phyloP scores from a whole-genome alignment of 345 rosid species.

The Rhizophora apiculata region DNA sequence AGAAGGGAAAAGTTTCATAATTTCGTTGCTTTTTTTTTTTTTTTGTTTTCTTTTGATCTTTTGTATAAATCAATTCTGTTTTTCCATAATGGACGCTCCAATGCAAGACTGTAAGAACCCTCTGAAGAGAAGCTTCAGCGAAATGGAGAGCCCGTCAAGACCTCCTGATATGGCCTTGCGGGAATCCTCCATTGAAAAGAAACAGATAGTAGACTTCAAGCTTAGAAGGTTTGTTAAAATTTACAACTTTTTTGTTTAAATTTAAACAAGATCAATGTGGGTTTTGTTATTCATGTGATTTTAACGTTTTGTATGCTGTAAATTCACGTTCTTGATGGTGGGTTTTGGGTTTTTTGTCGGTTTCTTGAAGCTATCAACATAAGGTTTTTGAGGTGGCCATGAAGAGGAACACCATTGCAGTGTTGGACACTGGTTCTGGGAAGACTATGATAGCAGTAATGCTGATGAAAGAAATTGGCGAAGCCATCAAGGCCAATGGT shows the following conservation, averaged over 20 bases:
- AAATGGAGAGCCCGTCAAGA: constrained; percentile 28
- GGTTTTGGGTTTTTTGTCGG: constrained; percentile 1
- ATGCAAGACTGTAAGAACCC: constrained; percentile 23
- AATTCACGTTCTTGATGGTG: background rate
- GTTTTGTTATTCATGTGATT: constrained; percentile 9
- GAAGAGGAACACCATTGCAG: constrained; percentile 70
- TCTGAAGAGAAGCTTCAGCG: constrained; percentile 46
- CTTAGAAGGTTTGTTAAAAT: constrained; percentile 43
- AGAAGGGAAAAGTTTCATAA: background rate
- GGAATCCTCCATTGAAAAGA: background rate
- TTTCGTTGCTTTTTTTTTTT: background rate
- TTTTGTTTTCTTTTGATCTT: background rate
- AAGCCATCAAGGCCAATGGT: constrained; percentile 32
- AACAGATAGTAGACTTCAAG: constrained; percentile 12
- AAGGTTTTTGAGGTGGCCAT: constrained; percentile 61
- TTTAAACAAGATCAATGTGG: background rate
- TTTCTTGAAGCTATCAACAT: constrained; percentile 49
- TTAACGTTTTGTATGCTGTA: constrained; percentile 5
- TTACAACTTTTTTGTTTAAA: background rate
- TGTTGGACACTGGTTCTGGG: constrained; percentile 65
- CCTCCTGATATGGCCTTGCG: constrained; percentile 15
- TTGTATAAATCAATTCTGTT: background rate
- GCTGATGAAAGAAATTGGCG: constrained; percentile 50
- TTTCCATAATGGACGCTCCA: constrained; percentile 20
- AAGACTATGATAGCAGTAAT: constrained; percentile 64